Base-by-base conservation (phyloP, 2,329 filamentous ascomycete species). In the Arthrobotrys iridis region DNA sequence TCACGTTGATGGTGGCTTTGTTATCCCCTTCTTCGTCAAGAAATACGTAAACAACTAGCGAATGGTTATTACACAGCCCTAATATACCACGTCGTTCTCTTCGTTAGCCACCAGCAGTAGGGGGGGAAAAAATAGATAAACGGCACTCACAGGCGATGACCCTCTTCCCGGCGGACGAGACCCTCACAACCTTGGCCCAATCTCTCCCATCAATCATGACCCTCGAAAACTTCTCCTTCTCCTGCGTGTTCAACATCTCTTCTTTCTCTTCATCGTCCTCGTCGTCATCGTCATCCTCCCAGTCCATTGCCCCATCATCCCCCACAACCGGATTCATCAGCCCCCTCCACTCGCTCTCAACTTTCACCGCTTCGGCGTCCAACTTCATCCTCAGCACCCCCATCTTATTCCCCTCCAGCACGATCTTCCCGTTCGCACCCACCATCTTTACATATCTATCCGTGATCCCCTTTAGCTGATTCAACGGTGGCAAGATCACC, bases 321-420 rank as follows among this genome's bases (percentile, higher is more conserved):
- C 71, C 71, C 1, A 98, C 85, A 79, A 93, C 89, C 4, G 95
- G 94, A 81, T 98, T 97, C 66, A 89, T 89, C 30, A 99, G 87
- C 0, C 90, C 91, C 2, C 88, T 88, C 95, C 95, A 99, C 45
- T 91, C 87, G 79, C 91, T 95, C 70, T 89, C 90, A 68, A 98
- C 96, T 75, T 90, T 90, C 79, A 97, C 88, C 5, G 91, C 88
- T 81, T 98, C 93, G 0, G 93, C 95, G 35, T 87, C 86, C 74
- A 97, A 90, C 8, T 91, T 88, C 76, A 99, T 85, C 50, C 89
- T 89, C 68, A 99, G 84, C 70, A 89, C 90, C 18, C 95, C 95
- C 82, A 96, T 92, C 93, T 97, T 97, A 82, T 97, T 99, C 28
- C 93, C 95, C 63, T 90, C 90, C 45, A 98, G 84, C 81, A 97